Base-by-base conservation (phyloP, 108 stramenopile genomes). In the Nitzschia palea region DNA sequence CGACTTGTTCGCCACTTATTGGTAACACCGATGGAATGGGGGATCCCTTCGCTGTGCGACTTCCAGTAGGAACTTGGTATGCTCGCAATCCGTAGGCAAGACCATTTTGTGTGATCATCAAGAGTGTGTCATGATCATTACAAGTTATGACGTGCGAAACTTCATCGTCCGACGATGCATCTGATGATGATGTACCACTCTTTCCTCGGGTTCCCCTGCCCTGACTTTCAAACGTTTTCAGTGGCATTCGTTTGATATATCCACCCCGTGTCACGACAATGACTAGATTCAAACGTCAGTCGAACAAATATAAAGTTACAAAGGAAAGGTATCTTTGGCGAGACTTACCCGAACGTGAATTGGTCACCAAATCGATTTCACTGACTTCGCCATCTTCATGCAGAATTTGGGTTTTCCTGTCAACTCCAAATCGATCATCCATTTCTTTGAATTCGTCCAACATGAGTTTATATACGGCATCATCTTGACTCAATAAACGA, bases 221-320 rank as follows among this genome's bases (percentile, higher is more conserved):
- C 62, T 98, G 97, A 42, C 86, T 86, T 59, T 96, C 88, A 69
- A 98, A 98, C 14, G 90, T 89, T 42, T 87, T 85, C 17, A 97
- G 68, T 28, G 95, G 93, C 96, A 98, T 96, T 29, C 97, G 85
- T 64, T 98, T 98, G 64, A 98, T 93, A 77, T 98, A 97, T 20
- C 97, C 96, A 47, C 88, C 86, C 22, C 88, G 67, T 5, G 96
- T 97, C 4, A 98, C 87, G 31, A 98, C 90, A 55, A 98, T 92
- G 26, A 98, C 95, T 66, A 20, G n/a, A n/a, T n/a, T n/a, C n/a
- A n/a, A n/a, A n/a, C n/a, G n/a, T n/a, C n/a, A n/a, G n/a, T n/a
- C n/a, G n/a, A n/a, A n/a, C 50, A 44, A 67, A 22, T 31, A 58
- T 42, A 44, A 22, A 35, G 43, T 40, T n/a, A n/a, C n/a, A n/a